Evolutionary conservation across 2,329 filamentous ascomycete genomes (phyloP).

Genomic region (Epichloe sp.): DNA sequence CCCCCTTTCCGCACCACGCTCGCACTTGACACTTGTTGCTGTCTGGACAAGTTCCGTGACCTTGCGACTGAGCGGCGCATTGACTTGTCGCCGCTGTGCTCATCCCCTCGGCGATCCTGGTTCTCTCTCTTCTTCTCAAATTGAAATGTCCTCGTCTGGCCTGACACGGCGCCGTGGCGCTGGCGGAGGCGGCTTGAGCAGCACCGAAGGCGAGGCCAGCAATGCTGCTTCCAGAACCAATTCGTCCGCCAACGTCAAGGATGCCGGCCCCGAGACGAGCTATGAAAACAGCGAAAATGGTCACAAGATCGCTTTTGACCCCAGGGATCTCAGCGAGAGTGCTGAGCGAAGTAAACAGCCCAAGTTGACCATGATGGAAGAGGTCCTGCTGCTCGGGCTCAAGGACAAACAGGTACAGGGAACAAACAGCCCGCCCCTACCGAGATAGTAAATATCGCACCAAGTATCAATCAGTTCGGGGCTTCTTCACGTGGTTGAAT

Average conservation of each 20-base stretch:
- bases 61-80: constrained; percentile 6
- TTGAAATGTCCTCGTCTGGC: constrained; percentile 32
- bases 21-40: background rate
- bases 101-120: background rate
- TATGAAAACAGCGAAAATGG: constrained; percentile 91
- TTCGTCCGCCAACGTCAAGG: constrained; percentile 38
- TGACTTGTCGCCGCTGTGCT: constrained; percentile 3
- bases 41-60: background rate
- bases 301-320: constrained; percentile 97
- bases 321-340: constrained; percentile 92
- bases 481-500: background rate
- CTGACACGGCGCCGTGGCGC: constrained; percentile 56
- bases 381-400: constrained; percentile 83
- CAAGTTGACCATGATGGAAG: constrained; percentile 97
- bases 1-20: background rate
- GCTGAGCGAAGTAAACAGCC: constrained; percentile 94
- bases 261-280: constrained; percentile 57
- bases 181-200: constrained; percentile 46
- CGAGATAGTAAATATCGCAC: background rate
- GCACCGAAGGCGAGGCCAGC: constrained; percentile 41
- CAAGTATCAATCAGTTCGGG: background rate
- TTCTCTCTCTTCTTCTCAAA: background rate
- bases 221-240: constrained; percentile 44
- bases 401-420: constrained; percentile 90
- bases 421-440: background rate